phyloP scores from a whole-genome alignment of 1,139 yeast genomes.

The Yamadazyma taylorii region DNA sequence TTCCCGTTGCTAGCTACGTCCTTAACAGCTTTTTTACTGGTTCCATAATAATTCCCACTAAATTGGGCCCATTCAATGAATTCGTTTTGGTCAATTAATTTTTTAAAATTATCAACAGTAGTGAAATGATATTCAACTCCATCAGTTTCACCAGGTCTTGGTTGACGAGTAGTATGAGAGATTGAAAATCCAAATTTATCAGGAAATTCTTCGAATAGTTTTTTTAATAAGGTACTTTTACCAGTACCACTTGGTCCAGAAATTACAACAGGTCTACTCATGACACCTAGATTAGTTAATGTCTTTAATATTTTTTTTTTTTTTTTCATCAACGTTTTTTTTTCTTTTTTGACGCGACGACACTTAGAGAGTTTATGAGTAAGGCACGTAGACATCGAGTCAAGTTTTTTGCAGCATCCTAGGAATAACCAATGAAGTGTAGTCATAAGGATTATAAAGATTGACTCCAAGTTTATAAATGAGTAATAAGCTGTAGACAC shows the following conservation, averaged over 20 bases:
- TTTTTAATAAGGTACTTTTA: constrained; percentile 88
- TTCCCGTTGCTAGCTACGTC: constrained; percentile 63
- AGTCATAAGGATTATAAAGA: too few relatives aligned
- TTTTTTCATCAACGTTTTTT: too few relatives aligned
- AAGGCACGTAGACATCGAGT: too few relatives aligned
- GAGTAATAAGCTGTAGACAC: too few relatives aligned
- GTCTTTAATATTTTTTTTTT: too few relatives aligned
- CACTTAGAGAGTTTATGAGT: too few relatives aligned
- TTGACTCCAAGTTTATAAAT: too few relatives aligned
- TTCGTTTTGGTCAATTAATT: constrained; percentile 66
- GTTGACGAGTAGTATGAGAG: constrained; percentile 89
- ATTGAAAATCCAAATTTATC: constrained; percentile 89
- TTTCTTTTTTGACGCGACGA: too few relatives aligned
- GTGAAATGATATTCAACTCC: constrained; percentile 90
- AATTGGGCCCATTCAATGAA: constrained; percentile 98
- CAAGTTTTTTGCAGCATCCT: too few relatives aligned
- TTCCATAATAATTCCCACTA: constrained; percentile 96
- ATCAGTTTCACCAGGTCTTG: constrained; percentile 87
- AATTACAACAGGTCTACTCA: constrained; percentile 78
- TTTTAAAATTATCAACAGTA: constrained; percentile 74
- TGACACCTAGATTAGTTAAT: too few relatives aligned
- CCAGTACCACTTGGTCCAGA: constrained; percentile 99
- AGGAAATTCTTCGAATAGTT: constrained; percentile 87
- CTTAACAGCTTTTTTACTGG: constrained; percentile 81
- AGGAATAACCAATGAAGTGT: too few relatives aligned